Conservation (phyloP, 2,329 filamentous ascomycete genomes). For the Stagonosporopsis rhizophila region DNA sequence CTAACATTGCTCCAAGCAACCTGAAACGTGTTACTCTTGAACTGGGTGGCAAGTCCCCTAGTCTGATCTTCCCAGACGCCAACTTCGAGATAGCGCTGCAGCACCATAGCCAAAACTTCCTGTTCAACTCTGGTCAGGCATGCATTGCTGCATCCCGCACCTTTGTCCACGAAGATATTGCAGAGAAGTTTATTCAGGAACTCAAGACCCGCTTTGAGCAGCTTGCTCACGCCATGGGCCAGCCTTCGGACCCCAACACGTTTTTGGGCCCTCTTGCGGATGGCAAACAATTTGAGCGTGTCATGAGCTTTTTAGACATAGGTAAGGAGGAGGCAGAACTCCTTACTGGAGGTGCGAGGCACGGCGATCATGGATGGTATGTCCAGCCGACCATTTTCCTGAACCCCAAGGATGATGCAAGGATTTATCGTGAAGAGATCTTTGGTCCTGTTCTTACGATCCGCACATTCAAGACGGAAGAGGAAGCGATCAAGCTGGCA, state of each 20-base stretch:
- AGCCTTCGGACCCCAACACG: slow-evolving; percentile 27
- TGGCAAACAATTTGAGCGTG: slow-evolving; percentile 36
- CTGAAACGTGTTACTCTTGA: slow-evolving; percentile 55
- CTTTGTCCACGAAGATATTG: slow-evolving; percentile 40
- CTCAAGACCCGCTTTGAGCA: slow-evolving; percentile 36
- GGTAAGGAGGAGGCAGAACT: slow-evolving; percentile 39
- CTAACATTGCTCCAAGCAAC: slow-evolving; percentile 23
- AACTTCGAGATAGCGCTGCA: slow-evolving; percentile 54
- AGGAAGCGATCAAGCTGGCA: slow-evolving; percentile 41
- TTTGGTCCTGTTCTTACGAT: slow-evolving; percentile 44
- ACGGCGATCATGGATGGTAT: slow-evolving; percentile 38
- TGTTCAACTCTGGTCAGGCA: slow-evolving; percentile 38
- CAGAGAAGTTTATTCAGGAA: slow-evolving; percentile 36
- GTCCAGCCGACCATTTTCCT: slow-evolving; percentile 43
- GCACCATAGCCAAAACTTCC: slow-evolving; percentile 34
- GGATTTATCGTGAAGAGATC: slow-evolving; percentile 41
- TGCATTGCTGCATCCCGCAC: slow-evolving; percentile 39
- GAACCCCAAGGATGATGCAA: slow-evolving; percentile 31
- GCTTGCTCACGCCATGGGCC: slow-evolving; percentile 27
- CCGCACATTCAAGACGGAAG: slow-evolving; percentile 43
- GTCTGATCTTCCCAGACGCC: slow-evolving; percentile 57
- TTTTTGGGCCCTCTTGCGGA: slow-evolving; percentile 43
- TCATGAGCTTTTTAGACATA: slow-evolving; percentile 39
- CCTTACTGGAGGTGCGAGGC: slow-evolving; percentile 35
- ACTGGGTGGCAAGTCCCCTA: slow-evolving; percentile 57